A percentile compares a stretch with the other conserved stretches of the same genome.
phyloP scores from a whole-genome alignment of 169 alveolate genomes.

The Perkinsus olseni region DNA sequence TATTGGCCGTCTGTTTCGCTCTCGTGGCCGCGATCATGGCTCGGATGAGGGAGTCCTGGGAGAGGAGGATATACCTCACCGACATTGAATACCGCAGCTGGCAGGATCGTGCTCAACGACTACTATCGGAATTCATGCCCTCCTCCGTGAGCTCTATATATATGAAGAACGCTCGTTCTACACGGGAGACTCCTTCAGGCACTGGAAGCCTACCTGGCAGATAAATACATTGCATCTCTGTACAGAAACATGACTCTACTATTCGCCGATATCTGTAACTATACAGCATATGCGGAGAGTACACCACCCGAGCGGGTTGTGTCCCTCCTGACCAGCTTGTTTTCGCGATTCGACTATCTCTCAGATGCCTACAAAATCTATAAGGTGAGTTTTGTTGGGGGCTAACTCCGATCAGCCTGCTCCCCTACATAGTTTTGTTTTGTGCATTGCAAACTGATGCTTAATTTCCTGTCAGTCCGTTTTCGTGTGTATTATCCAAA shows the following conservation, averaged over 20 bases:
- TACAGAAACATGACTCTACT: constrained; percentile 91
- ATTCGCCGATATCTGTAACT: constrained; percentile 97
- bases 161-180: not conserved
- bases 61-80: not conserved
- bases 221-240: constrained; percentile 32
- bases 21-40: not conserved
- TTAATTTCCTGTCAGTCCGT: too few relatives aligned
- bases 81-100: not conserved
- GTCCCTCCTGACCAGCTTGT: constrained; percentile 27
- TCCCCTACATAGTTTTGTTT: too few relatives aligned
- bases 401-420: too few relatives aligned
- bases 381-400: too few relatives aligned
- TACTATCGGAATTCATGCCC: not conserved
- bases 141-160: not conserved
- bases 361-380: constrained; percentile 60
- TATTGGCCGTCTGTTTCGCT: too few relatives aligned
- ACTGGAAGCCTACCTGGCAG: too few relatives aligned
- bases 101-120: not conserved
- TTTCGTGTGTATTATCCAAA: too few relatives aligned
- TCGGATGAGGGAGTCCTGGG: not conserved
- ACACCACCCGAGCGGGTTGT: constrained; percentile 25
- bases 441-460: too few relatives aligned
- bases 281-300: constrained; percentile 86
- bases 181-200: not conserved
- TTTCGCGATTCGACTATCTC: constrained; percentile 40